These are phyloP conservation scores for Candida pseudofarinosa DNA, from an alignment of 805 yeast species.

Conservation along the genomic window DNA sequence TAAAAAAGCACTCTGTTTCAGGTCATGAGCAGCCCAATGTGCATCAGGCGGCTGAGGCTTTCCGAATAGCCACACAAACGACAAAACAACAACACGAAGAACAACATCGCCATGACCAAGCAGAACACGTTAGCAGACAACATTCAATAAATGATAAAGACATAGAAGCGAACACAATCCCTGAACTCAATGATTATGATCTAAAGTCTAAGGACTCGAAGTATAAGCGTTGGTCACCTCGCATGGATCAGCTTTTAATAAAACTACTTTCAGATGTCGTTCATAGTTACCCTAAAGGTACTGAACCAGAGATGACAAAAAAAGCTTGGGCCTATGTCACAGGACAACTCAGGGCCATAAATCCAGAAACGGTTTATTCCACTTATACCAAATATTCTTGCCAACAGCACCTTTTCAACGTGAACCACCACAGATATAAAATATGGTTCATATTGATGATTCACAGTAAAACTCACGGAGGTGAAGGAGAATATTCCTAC, in stretches of 20 bases:
- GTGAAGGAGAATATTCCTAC: slow-evolving; percentile 23
- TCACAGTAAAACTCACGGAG: slow-evolving; percentile 20
- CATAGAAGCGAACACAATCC: slow-evolving; percentile 6
- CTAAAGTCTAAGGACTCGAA: slow-evolving; percentile 32
- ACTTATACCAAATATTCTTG: slow-evolving; percentile 38
- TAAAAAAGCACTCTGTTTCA: neutral
- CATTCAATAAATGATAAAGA: neutral
- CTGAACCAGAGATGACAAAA: slow-evolving; percentile 30
- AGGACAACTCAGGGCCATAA: slow-evolving; percentile 31
- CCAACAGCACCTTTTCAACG: slow-evolving; percentile 34
- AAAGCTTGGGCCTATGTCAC: slow-evolving; percentile 36
- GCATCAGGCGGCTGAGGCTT: slow-evolving; percentile 19
- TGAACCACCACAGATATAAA: slow-evolving; percentile 31
- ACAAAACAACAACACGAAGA: slow-evolving; percentile 11
- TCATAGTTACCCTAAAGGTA: slow-evolving; percentile 29
- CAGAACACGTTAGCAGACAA: slow-evolving; percentile 6
- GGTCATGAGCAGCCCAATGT: slow-evolving; percentile 2
- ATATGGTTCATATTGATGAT: slow-evolving; percentile 33
- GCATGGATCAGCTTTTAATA: slow-evolving; percentile 32
- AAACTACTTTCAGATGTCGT: slow-evolving; percentile 33
- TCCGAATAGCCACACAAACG: slow-evolving; percentile 16
- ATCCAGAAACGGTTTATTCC: slow-evolving; percentile 37
- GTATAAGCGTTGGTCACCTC: slow-evolving; percentile 36
- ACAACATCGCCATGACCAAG: slow-evolving; percentile 9
- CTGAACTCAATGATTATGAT: slow-evolving; percentile 24